Conservation (phyloP, 1,284 basidiomycete genomes). For the Marasmius oreades region DNA sequence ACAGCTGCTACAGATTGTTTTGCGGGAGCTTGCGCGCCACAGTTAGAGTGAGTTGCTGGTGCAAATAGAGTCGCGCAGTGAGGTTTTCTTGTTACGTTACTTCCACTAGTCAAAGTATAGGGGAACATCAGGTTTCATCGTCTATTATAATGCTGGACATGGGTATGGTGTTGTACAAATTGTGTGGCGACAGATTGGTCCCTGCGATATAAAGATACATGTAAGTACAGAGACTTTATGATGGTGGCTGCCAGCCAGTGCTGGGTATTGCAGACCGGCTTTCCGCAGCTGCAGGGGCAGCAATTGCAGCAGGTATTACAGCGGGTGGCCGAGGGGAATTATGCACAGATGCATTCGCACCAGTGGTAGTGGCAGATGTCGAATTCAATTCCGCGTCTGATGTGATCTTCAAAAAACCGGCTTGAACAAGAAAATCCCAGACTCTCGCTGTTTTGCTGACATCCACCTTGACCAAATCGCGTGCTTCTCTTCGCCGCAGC, state of each 20-base stretch:
- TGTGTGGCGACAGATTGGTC: not conserved
- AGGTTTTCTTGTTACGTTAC: no score
- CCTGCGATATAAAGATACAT: not conserved
- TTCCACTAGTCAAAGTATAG: no score
- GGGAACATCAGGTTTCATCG: not conserved
- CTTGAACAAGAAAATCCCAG: conserved; percentile 85
- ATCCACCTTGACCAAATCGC: conserved; percentile 88
- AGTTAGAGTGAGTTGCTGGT: no score
- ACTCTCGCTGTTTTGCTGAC: conserved; percentile 88
- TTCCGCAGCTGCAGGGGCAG: not conserved
- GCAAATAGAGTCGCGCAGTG: no score
- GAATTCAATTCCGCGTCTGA: conserved; percentile 34
- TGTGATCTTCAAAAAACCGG: conserved; percentile 67
- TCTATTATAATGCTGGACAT: not conserved
- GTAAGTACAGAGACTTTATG: not conserved
- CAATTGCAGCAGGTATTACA: not conserved
- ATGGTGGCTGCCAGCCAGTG: not conserved
- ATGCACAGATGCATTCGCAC: not conserved
- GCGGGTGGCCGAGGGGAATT: not conserved
- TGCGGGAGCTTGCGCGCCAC: not conserved
- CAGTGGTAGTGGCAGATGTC: conserved; percentile 17
- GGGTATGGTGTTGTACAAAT: not conserved
- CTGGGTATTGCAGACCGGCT: not conserved
- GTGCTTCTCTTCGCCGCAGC: conserved; percentile 79
- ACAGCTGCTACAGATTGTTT: not conserved